Conservation (phyloP, 306 rosid genomes). For the Rosa multiflora region DNA sequence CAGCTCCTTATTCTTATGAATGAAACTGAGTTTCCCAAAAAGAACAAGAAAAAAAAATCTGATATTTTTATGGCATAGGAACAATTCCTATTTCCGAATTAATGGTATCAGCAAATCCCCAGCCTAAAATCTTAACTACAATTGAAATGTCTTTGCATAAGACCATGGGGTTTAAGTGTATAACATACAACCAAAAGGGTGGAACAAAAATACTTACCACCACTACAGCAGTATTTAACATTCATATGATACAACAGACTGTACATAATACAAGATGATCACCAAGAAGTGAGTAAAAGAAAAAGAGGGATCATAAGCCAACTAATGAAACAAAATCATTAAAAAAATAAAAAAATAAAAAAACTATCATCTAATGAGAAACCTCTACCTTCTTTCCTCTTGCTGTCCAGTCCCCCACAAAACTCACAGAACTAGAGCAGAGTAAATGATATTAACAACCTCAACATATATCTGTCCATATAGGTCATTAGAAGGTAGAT, state of each 20-base stretch:
- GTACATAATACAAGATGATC: slow-evolving; percentile 41
- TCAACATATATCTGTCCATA: not conserved
- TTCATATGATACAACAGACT: slow-evolving; percentile 20
- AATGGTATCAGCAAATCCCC: not conserved
- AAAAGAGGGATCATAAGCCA: not conserved
- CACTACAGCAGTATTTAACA: not conserved
- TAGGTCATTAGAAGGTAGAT: not conserved
- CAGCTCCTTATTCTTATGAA: not conserved
- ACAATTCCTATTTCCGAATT: not conserved
- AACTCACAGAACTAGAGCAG: not conserved
- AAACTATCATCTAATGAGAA: slow-evolving; percentile 21
- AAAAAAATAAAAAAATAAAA: slow-evolving; percentile 21
- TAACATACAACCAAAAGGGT: not conserved
- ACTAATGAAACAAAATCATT: slow-evolving; percentile 10
- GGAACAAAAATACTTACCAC: not conserved
- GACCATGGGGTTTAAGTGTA: not conserved
- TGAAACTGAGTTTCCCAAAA: not conserved
- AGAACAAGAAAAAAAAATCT: not conserved
- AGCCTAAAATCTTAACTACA: not conserved
- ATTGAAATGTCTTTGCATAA: not conserved
- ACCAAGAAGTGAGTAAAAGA: not conserved
- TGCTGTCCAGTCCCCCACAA: not conserved
- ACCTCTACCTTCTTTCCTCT: slow-evolving; percentile 10
- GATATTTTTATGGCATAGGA: not conserved
- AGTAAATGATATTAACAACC: not conserved